Conservation (phyloP, 306 rosid genomes). For the Vicia villosa region DNA sequence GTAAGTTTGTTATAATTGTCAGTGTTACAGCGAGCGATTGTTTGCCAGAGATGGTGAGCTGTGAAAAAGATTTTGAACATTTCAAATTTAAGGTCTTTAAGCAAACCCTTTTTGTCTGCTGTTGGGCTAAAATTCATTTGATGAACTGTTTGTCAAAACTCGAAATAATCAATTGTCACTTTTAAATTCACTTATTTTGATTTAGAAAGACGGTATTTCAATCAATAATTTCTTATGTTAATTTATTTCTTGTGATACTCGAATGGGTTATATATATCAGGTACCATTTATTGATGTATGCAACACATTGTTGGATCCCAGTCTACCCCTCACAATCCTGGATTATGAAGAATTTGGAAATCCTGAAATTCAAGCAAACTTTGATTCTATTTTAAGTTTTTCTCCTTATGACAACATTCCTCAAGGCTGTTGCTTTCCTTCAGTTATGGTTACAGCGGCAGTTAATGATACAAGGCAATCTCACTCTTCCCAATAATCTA, state of each 20-base stretch:
- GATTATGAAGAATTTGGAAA: constrained; percentile 95
- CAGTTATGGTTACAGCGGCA: constrained; percentile 78
- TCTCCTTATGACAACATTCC: constrained; percentile 90
- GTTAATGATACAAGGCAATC: constrained; percentile 80
- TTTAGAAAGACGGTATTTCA: not conserved
- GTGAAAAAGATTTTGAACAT: constrained; percentile 11
- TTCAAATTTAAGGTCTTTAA: too few species aligned
- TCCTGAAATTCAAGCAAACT: constrained; percentile 58
- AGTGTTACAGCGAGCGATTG: constrained; percentile 11
- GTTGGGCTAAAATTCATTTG: too few species aligned
- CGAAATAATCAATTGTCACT: too few species aligned
- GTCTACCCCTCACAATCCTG: constrained; percentile 81
- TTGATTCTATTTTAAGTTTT: constrained; percentile 62
- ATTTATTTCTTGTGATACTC: constrained; percentile 27
- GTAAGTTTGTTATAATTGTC: constrained; percentile 41
- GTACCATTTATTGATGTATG: constrained; percentile 95
- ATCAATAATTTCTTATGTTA: constrained; percentile 6
- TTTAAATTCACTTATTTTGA: constrained; percentile 5
- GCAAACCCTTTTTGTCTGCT: too few species aligned
- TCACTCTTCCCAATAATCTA: constrained; percentile 11
- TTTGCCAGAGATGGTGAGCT: constrained; percentile 3
- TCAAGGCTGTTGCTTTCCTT: constrained; percentile 69
- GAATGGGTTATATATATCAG: constrained; percentile 43
- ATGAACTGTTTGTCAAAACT: too few species aligned
- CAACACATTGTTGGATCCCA: constrained; percentile 87